These are phyloP conservation scores for Mortierella polycephala DNA, from an alignment of 371 early-diverging fungal genomes.

Conservation along the genomic window DNA sequence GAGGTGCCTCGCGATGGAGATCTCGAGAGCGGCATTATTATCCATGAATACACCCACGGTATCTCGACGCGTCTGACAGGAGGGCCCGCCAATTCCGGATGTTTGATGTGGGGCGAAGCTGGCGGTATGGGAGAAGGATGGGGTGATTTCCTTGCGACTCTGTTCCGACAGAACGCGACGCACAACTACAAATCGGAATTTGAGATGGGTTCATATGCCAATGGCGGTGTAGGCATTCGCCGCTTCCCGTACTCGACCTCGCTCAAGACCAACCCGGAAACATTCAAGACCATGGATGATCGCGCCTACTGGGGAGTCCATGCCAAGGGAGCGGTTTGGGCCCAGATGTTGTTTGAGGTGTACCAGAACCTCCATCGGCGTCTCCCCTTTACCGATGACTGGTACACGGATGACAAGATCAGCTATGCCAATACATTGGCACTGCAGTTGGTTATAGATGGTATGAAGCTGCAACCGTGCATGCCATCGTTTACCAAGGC, in stretches of 20 bases:
- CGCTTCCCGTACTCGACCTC: conserved; percentile 90
- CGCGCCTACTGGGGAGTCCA: conserved; percentile 95
- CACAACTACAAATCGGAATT: conserved; percentile 71
- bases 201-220: conserved; percentile 89
- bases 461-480: conserved; percentile 94
- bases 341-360: conserved; percentile 91
- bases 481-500: conserved; percentile 90
- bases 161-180: conserved; percentile 79
- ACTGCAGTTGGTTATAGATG: conserved; percentile 91
- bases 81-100: conserved; percentile 91
- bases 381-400: conserved; percentile 73
- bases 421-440: conserved; percentile 87
- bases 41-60: conserved; percentile 95
- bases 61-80: conserved; percentile 93
- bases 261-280: conserved; percentile 85
- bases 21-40: conserved; percentile 91
- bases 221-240: conserved; percentile 86
- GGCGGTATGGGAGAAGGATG: conserved; percentile 98
- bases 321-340: conserved; percentile 97
- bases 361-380: conserved; percentile 83
- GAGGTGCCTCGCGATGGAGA: conserved; percentile 91
- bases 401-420: conserved; percentile 56
- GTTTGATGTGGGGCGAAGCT: conserved; percentile 93
- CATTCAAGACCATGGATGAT: conserved; percentile 80
- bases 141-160: conserved; percentile 94